Base-by-base conservation (phyloP, 106 monocot species). In the Allium cepa region DNA sequence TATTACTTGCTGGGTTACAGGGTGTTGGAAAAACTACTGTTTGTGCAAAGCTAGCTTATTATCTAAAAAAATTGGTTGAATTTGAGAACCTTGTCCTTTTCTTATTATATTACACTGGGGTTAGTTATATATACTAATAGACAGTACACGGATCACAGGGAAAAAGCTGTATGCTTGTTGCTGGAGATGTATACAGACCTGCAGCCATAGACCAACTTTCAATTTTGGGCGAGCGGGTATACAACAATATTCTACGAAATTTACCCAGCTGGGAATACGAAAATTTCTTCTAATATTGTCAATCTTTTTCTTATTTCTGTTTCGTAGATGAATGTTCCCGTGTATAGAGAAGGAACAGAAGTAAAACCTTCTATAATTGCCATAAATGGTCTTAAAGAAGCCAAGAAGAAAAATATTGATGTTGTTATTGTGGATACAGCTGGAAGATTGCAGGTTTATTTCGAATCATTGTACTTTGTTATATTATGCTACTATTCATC, bases 1-100 rank as follows among this genome's bases (percentile, higher is more conserved):
- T 96, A 60, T 76, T 96, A 51, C 77, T 96, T 48, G 91, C 96
- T 13, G 96, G 96, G 14, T 70, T 96, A 15, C 96, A 96, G 80
- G 96, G 96, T 74, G 96, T 96, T 79, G 96, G 96, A 56, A 96
- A 96, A 75, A 96, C 96, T 49, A 92, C 96, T 28, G 92, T 96
- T 77, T 88, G 88, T 74, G 88, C 85, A 71, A 96, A 96, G 72
- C 92, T 96, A 66, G 88, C 92, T n/a, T 86, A 86, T 63, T 96
- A 96, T 72, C 73, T 96, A 47, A 96, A 96, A 69, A 96, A 96
- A 71, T 79, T 96, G 91, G 95, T 95, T 62, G 36, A 59, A 46
- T 81, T 62, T 45, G 51, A 8, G 26, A 22, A 1, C 63, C 59
- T 15, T 15, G 13, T 61, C 47, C 59, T 67, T 64, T 45, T 12